phyloP scores from a whole-genome alignment of 352 stramenopile species.

The Globisporangium lucens region DNA sequence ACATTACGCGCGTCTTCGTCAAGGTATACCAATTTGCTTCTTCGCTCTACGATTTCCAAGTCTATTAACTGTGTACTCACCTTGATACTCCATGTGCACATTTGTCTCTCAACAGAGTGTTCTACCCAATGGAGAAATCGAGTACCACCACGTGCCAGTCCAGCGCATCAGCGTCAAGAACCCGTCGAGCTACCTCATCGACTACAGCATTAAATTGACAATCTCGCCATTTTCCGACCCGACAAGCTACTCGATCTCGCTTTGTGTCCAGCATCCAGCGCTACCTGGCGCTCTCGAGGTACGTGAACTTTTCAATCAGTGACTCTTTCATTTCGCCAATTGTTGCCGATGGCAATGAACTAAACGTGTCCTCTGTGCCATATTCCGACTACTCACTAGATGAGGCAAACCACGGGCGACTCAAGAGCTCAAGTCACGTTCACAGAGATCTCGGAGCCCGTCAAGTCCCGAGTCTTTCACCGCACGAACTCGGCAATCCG shows the following conservation, averaged over 20 bases:
- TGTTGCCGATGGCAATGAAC: not conserved
- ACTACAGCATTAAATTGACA: slow-evolving; percentile 35
- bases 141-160: slow-evolving; percentile 34
- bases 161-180: slow-evolving; percentile 18
- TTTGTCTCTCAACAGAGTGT: slow-evolving; percentile 22
- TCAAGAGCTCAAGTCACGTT: slow-evolving; percentile 16
- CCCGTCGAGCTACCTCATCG: slow-evolving; percentile 21
- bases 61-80: not conserved
- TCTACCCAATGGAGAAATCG: slow-evolving; percentile 36
- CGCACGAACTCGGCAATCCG: slow-evolving; percentile 39
- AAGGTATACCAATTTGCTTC: slow-evolving; percentile 19
- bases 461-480: slow-evolving; percentile 37
- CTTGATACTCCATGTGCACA: not conserved
- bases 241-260: slow-evolving; percentile 32
- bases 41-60: too few species aligned
- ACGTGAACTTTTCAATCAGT: not conserved
- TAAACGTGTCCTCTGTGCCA: not conserved
- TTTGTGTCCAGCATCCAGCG: slow-evolving; percentile 34
- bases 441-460: slow-evolving; percentile 35
- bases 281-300: slow-evolving; percentile 25
- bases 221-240: slow-evolving; percentile 59
- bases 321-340: not conserved
- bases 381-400: not conserved
- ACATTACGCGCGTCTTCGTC: slow-evolving; percentile 37
- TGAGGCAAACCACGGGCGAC: slow-evolving; percentile 5